A percentile compares a stretch with the other conserved stretches of the same genome.
Evolutionary conservation across 2,329 filamentous ascomycete species (phyloP).

Genomic region (Alternaria consortialis): DNA sequence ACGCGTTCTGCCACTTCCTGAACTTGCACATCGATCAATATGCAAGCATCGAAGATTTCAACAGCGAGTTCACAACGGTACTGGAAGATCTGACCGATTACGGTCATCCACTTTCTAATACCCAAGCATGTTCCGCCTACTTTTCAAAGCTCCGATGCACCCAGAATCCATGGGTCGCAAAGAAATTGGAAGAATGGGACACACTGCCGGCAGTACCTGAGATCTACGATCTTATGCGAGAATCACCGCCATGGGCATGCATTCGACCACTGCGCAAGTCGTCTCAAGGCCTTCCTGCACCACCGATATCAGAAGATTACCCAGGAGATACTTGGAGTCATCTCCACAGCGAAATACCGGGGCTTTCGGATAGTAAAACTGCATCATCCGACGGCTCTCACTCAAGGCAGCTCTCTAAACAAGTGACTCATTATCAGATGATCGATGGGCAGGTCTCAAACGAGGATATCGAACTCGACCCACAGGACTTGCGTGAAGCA

Average conservation of each 20-base stretch:
- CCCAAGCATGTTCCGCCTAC: constrained; percentile 50
- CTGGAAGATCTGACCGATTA: constrained; percentile 47
- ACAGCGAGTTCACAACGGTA: constrained; percentile 43
- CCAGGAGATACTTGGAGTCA: constrained; percentile 26
- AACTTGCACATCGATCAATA: constrained; percentile 50
- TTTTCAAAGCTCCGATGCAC: constrained; percentile 50
- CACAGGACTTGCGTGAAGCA: constrained; percentile 26
- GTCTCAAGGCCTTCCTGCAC: constrained; percentile 25
- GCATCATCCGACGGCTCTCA: constrained; percentile 31
- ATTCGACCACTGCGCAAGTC: constrained; percentile 38
- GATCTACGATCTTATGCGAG: constrained; percentile 40
- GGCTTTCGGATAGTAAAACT: constrained; percentile 24
- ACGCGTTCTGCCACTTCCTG: constrained; percentile 50
- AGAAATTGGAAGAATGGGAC: constrained; percentile 46
- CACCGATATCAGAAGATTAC: constrained; percentile 35
- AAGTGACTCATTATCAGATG: constrained; percentile 35
- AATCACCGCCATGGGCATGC: constrained; percentile 44
- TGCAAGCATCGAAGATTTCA: constrained; percentile 44
- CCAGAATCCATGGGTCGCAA: constrained; percentile 49
- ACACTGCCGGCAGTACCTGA: constrained; percentile 28
- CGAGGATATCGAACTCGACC: constrained; percentile 30
- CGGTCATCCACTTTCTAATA: constrained; percentile 44
- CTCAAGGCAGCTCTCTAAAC: constrained; percentile 35
- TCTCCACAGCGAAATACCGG: constrained; percentile 9
- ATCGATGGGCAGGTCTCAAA: constrained; percentile 32